Evolutionary conservation across 1,284 basidiomycete species (phyloP), one percentile per base, ranked within the genome.

Genomic region (Filobasidium uniguttulatum): DNA sequence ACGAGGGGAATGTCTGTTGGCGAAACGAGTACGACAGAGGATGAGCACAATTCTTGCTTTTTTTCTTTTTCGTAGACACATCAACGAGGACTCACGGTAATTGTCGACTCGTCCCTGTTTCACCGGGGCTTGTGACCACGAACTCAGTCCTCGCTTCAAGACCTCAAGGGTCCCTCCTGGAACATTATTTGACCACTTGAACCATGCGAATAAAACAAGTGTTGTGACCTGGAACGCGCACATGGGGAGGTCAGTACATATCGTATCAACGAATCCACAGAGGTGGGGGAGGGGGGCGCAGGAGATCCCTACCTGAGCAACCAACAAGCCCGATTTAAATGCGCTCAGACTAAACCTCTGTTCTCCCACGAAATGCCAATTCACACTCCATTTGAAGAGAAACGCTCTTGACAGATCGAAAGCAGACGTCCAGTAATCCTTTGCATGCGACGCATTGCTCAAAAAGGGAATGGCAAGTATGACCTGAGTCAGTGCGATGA

Each of bases 331-430:
- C 31, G 64, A 71, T 0, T 88, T 80, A 68, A 83, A 85, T 19
- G 58, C 59, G 3, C 68, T 63, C 53, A 78, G 82, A 38, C 88
- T 67, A 69, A 98, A 98, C 0, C 69, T 72, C 12, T 77, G 70
- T 62, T 91, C 85, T 20, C 76, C 69, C 1, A 98, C 58, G 61
- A 96, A 85, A 30, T 87, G 77, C 91, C 94, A 98, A 64, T 98
- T 98, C 55, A 97, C 91, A 0, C 93, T 97, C 93, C 93, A 99
- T 63, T 86, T 81, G 71, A 86, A 94, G 31, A 94, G 70, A 71
- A 99, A 99, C 12, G 80, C 75, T 12, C 94, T 80, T 1, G 81
- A 81, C 50, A 99, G 75, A 64, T 98, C 82, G 65, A 94, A 99
- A 1, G 94, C 82, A 8, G 77, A 76, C 10, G 66, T 69, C 34